Evolutionary conservation across 371 early-diverging fungal genomes (phyloP), one percentile per base, ranked within the genome.

Genomic region (Hamiltosporidium tvaerminnensis): DNA sequence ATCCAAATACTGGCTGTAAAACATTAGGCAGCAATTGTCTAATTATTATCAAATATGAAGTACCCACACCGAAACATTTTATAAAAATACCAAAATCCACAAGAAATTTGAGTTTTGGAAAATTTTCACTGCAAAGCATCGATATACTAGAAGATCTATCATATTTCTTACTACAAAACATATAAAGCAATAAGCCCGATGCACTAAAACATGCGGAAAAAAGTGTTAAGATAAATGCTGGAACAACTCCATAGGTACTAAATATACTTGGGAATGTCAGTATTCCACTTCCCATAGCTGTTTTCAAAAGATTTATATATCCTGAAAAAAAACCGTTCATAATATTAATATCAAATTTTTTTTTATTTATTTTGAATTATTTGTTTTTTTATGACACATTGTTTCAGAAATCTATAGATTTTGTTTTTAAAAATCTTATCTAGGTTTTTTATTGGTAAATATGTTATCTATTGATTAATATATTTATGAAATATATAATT

Each of bases 21-120:
- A 41, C n/a, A 47, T 59, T 5, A 0, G 88, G 87, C 83, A 92
- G 86, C 59, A 96, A 75, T 53, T 92, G 90, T 57, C 92, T 90
- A 64, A 89, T 82, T 64, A 96, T 91, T 55, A 98, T 87, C 48
- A 98, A 77, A 75, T 98, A 98, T n/a, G 92, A 90, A 37, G 90
- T 81, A n/a, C 89, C 84, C 1, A 96, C 99, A 33, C 96, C 96
- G 81, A 96, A 95, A 73, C 99, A 98, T 75, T 98, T 98, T 70
- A 94, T 80, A 37, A 95, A 96, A 68, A 98, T 92, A 38, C 95
- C 92, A 37, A 85, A 59, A 71, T 96, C 96, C 69, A 97, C 91
- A 47, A 84, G 82, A 16, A 90, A 77, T 2, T 87, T 87, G 2
- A 90, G 86, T 47, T 78, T 75, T 34, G 95, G 95, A 78, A 92